phyloP scores from a whole-genome alignment of 139 green algal species.

The Pseudopediastrum boryanum region DNA sequence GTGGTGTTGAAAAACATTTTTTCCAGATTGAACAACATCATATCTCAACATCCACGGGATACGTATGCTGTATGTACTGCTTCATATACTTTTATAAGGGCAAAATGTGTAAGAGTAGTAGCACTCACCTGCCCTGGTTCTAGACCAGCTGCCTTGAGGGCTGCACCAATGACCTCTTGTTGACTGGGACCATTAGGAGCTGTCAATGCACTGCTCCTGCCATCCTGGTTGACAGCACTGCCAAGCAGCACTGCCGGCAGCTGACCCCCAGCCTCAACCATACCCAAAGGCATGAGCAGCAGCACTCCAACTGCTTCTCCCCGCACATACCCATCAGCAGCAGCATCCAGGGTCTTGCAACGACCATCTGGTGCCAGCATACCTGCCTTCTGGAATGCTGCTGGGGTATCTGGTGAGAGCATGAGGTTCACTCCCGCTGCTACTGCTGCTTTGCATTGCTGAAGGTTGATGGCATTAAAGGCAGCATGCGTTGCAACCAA shows the following conservation, averaged over 20 bases:
- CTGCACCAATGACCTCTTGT: slow-evolving; percentile 71
- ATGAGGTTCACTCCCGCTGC: slow-evolving; percentile 78
- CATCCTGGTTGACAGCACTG: slow-evolving; percentile 81
- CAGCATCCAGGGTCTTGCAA: slow-evolving; percentile 87
- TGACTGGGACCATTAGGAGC: slow-evolving; percentile 88
- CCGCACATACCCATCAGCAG: slow-evolving; percentile 83
- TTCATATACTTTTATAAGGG: no score
- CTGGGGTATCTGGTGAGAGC: slow-evolving; percentile 61
- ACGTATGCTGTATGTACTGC: no score
- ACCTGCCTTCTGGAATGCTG: slow-evolving; percentile 32
- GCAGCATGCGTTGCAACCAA: slow-evolving; percentile 72
- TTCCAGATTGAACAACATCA: no score
- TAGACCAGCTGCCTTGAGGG: slow-evolving; percentile 51
- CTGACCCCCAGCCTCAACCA: background rate
- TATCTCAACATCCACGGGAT: no score
- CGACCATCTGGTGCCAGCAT: slow-evolving; percentile 80
- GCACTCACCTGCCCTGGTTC: background rate
- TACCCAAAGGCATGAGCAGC: slow-evolving; percentile 18
- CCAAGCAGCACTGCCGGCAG: slow-evolving; percentile 39
- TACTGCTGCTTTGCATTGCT: slow-evolving; percentile 46
- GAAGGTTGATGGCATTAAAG: slow-evolving; percentile 36
- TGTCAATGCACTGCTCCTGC: slow-evolving; percentile 81
- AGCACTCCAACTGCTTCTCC: slow-evolving; percentile 32
- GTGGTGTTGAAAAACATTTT: no score
- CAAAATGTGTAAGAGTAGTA: no score